Conservation (phyloP, 2,329 filamentous ascomycete species). For the Rutstroemia sp. region DNA sequence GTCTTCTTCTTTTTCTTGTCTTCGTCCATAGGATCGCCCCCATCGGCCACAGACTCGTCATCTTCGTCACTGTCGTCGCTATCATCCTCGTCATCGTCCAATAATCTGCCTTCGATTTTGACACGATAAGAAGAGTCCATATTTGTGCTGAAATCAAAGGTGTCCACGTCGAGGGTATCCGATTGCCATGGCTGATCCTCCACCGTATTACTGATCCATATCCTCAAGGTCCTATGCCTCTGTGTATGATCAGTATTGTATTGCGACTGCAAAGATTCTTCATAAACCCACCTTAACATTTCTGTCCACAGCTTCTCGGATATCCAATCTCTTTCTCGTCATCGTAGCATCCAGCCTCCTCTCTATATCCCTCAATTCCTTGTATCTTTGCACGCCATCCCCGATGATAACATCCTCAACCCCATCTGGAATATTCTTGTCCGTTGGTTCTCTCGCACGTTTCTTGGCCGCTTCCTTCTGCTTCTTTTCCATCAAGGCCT, state of each 20-base stretch:
- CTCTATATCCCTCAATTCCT: conserved; percentile 78
- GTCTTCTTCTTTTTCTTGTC: conserved; percentile 40
- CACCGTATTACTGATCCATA: conserved; percentile 93
- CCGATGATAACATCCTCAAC: conserved; percentile 77
- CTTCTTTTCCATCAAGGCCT: conserved; percentile 27
- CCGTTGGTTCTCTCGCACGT: conserved; percentile 81
- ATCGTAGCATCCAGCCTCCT: conserved; percentile 84
- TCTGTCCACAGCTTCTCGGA: conserved; percentile 72
- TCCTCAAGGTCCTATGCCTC: conserved; percentile 75
- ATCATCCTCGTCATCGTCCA: conserved; percentile 60
- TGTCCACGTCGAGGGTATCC: conserved; percentile 58
- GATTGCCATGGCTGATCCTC: conserved; percentile 93
- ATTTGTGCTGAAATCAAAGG: conserved; percentile 74
- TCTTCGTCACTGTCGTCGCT: conserved; percentile 43
- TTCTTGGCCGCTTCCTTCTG: conserved; percentile 66
- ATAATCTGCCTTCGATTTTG: conserved; percentile 80
- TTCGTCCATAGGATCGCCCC: conserved; percentile 43
- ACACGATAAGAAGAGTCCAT: conserved; percentile 77
- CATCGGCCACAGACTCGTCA: conserved; percentile 32
- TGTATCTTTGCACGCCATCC: conserved; percentile 76
- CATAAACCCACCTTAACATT: conserved; percentile 53
- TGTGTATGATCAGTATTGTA: conserved; percentile 29
- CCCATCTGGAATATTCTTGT: conserved; percentile 89
- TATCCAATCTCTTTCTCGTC: conserved; percentile 87
- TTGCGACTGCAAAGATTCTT: background rate